These are phyloP conservation scores for Osmanthus fragrans DNA, from an alignment of 257 asterid genomes.

Conservation along the genomic window DNA sequence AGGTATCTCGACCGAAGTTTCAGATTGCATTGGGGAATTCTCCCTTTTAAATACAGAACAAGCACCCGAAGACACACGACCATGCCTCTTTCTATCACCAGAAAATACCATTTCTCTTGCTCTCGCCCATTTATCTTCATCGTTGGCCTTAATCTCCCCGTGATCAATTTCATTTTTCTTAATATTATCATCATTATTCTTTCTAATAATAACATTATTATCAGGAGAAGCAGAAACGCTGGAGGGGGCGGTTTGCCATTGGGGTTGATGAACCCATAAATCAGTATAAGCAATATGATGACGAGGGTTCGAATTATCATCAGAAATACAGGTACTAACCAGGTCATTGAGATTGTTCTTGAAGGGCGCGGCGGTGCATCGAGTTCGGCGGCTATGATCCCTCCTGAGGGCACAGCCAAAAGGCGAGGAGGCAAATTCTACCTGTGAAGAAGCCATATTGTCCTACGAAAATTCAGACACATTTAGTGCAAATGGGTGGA, in stretches of 20 bases:
- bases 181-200: neutral
- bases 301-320: conserved; percentile 11
- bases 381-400: neutral
- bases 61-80: neutral
- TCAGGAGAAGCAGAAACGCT: neutral
- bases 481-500: neutral
- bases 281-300: conserved; percentile 41
- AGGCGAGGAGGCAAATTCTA: conserved; percentile 36
- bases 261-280: conserved; percentile 72
- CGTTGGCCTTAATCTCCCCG: conserved; percentile 11
- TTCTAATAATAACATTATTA: neutral
- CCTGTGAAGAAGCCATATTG: conserved; percentile 47
- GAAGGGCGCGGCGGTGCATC: conserved; percentile 23
- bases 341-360: conserved; percentile 23
- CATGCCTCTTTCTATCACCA: conserved; percentile 2
- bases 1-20: conserved; percentile 30
- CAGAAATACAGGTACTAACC: conserved; percentile 27
- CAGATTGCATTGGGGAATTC: conserved; percentile 22
- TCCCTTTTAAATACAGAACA: neutral
- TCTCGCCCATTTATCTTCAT: conserved; percentile 52
- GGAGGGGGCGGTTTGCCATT: conserved; percentile 31
- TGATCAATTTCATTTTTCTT: neutral
- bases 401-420: conserved; percentile 21
- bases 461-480: neutral
- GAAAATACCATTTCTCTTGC: conserved; percentile 44